phyloP scores from a whole-genome alignment of 768 basidiomycete species.

The Leccinum disarticulatum region DNA sequence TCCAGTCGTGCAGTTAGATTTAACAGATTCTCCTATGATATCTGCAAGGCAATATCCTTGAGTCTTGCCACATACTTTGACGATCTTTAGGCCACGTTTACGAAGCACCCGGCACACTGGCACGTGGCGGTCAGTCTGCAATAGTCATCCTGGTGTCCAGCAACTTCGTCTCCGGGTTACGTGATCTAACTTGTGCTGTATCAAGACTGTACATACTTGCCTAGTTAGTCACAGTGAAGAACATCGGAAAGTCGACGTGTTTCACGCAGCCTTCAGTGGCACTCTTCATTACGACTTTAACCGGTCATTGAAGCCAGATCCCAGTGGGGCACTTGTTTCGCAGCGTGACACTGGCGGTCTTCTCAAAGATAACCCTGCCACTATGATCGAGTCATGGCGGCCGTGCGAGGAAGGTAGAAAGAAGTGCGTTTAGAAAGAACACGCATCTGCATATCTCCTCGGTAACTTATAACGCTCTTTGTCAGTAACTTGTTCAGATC shows the following conservation, averaged over 20 bases:
- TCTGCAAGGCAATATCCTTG: background rate
- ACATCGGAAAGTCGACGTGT: background rate
- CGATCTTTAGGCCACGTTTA: background rate
- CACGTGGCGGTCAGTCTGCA: conserved; percentile 6
- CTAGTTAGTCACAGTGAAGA: background rate
- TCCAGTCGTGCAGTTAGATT: background rate
- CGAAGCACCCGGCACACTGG: background rate
- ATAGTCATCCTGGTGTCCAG: background rate
- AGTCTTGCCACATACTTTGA: background rate
- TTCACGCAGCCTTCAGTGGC: background rate
- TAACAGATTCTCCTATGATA: background rate
- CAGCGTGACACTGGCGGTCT: too few relatives aligned
- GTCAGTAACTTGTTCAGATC: too few relatives aligned
- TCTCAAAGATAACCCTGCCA: too few relatives aligned
- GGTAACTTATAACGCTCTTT: too few relatives aligned
- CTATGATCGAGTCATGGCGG: too few relatives aligned
- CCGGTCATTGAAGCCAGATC: too few relatives aligned
- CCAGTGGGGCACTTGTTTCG: too few relatives aligned
- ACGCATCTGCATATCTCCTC: background rate
- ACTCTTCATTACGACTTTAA: background rate
- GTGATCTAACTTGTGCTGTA: background rate
- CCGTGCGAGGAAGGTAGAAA: too few relatives aligned
- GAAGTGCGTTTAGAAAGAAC: too few relatives aligned
- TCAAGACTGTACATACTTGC: background rate
- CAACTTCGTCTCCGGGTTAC: background rate